Evolutionary conservation across 2,329 filamentous ascomycete genomes (phyloP), one percentile per base, ranked within the genome.

Genomic region (Aspergillus quadricinctus): DNA sequence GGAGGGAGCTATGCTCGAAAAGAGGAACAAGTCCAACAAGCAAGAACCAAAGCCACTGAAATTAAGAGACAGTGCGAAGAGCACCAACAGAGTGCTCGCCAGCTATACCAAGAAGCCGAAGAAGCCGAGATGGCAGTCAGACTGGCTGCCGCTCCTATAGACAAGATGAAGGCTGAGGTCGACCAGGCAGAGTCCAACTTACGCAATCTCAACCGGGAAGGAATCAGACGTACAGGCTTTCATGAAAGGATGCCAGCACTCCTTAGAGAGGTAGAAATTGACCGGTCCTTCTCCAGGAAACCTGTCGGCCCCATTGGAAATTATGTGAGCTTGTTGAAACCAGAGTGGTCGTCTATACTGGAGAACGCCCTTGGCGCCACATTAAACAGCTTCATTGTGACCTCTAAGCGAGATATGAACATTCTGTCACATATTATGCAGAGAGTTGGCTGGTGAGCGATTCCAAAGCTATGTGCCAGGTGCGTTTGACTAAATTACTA

Each of bases 281-380:
- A 96, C 56, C 72, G 61, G 2, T 80, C 85, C 0, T 97, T 95
- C 68, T 77, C 79, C 25, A 77, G 83, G 46, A 87, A 82, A 59
- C 94, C 94, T 2, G 79, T 97, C 35, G 94, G 94, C 0, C 94
- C 94, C 0, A 78, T 97, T 14, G 94, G 92, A 29, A 78, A 85
- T 25, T 83, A 94, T 66, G 81, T 99, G 52, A 86, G 85, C 62
- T 77, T 99, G 25, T 77, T 85, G 37, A 87, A 93, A 62, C 88
- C 90, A 1, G 81, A 90, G 64, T 99, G 94, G 94, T 88, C 88
- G 1, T 82, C 84, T 0, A 85, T 96, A 46, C 73, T 99, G 14
- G 94, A 99, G 69, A 88, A 83, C 60, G 83, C 83, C 1, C 81
- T 96, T 48, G 90, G 90, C n/a, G 74, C 72, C 3, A 79, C 77